Evolutionary conservation across 2,329 filamentous ascomycete species (phyloP).

Genomic region (Chalaropsis thielavioides): DNA sequence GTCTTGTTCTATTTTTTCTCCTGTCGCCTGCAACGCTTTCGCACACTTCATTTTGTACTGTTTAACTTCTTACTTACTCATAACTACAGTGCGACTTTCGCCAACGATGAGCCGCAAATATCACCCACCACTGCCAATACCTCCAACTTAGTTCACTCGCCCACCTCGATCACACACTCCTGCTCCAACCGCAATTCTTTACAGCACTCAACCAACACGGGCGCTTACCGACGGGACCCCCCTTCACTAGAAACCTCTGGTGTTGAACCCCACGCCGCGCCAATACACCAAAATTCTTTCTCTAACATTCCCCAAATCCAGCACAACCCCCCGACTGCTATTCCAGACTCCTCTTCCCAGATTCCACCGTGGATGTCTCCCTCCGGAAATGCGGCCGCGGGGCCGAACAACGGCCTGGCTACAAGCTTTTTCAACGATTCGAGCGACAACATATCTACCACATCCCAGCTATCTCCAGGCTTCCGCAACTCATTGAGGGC

Average conservation of each 20-base stretch:
- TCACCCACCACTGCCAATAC: constrained; percentile 36
- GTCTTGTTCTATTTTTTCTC: neutral
- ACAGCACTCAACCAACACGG: constrained; percentile 19
- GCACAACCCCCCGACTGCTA: constrained; percentile 42
- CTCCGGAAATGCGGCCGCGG: constrained; percentile 20
- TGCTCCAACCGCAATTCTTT: constrained; percentile 27
- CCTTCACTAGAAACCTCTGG: constrained; percentile 43
- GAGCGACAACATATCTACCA: constrained; percentile 49
- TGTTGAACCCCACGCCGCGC: constrained; percentile 18
- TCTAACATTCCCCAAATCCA: constrained; percentile 41
- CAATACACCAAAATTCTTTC: neutral
- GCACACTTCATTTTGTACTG: neutral
- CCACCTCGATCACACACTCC: constrained; percentile 17
- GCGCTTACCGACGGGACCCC: neutral
- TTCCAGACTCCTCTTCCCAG: constrained; percentile 37
- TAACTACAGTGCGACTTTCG: constrained; percentile 22
- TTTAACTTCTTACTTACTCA: neutral
- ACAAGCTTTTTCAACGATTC: constrained; percentile 63
- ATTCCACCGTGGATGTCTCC: constrained; percentile 44
- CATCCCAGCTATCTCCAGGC: constrained; percentile 55
- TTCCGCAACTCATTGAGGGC: constrained; percentile 32
- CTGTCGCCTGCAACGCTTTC: constrained; percentile 23
- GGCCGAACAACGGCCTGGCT: constrained; percentile 27
- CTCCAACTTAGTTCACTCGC: constrained; percentile 31
- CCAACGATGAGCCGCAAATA: constrained; percentile 31